Base-by-base conservation (phyloP, 441 rosid genomes). In the Gossypium schwendimanii region DNA sequence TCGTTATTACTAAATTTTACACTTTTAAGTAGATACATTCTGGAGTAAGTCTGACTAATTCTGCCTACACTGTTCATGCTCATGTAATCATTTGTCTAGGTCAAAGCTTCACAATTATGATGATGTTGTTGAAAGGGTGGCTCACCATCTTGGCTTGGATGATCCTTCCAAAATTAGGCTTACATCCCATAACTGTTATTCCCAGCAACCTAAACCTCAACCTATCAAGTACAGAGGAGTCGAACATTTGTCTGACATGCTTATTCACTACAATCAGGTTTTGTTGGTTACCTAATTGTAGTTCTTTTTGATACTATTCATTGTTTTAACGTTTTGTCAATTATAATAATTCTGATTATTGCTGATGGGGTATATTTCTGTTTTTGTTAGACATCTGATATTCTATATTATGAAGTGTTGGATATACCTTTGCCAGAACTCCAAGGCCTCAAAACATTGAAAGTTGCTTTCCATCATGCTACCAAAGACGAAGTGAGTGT, bases 181-280 rank as follows among this genome's bases (percentile, higher is more conserved):
- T 26, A 87, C 94, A 53, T 81, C 92, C 80, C 94, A 87, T 72
- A 89, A 89, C 79, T 87, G 92, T 73, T 87, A 89, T 81, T 87
- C 92, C 36, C 92, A 88, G 88, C 92, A 87, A 77, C 94, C 94
- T 57, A 87, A 89, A 73, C 92, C 94, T 66, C 89, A 84, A 78
- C 94, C 94, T 75, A 85, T 89, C 78, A 89, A 88, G 79, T 88
- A 85, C 73, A 88, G 87, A 50, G 92, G 89, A 54, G 85, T 84
- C 47, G 88, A 86, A 47, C 91, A 81, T 74, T 82, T 88, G 83
- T 80, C 86, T 76, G 92, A 88, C 76, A 88, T 89, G 92, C 86
- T 88, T 61, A 82, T 84, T 67, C 92, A 89, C 81, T 88, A 87
- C 84, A 88, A 89, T 83, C 92, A 89, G 92, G 92, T 88, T 58